Evolutionary conservation across 208 protist species (phyloP).

Genomic region (Lotmaria passim): DNA sequence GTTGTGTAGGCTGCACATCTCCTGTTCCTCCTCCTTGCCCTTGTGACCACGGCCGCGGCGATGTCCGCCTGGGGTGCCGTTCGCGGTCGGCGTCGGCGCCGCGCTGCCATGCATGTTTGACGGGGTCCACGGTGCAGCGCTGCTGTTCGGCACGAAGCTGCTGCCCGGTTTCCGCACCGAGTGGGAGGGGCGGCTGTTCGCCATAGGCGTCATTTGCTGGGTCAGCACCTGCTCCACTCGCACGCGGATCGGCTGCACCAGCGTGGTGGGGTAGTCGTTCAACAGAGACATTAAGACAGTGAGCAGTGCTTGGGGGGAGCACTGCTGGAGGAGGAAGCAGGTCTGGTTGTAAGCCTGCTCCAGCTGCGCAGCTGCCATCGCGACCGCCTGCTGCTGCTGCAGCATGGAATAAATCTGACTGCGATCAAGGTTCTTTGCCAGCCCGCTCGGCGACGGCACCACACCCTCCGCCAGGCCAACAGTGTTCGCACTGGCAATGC

Average conservation of each 20-base stretch:
- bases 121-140: slow-evolving; percentile 48
- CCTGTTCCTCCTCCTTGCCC: slow-evolving; percentile 76
- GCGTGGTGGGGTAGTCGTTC: slow-evolving; percentile 67
- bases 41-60: slow-evolving; percentile 60
- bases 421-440: slow-evolving; percentile 41
- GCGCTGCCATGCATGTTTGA: slow-evolving; percentile 28
- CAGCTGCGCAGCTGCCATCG: slow-evolving; percentile 49
- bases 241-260: slow-evolving; percentile 52
- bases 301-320: slow-evolving; percentile 58
- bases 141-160: slow-evolving; percentile 41
- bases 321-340: slow-evolving; percentile 62
- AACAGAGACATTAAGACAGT: slow-evolving; percentile 70
- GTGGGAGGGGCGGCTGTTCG: slow-evolving; percentile 14
- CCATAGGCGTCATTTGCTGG: slow-evolving; percentile 36
- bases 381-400: slow-evolving; percentile 57
- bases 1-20: slow-evolving; percentile 83
- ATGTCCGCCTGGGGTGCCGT: slow-evolving; percentile 38
- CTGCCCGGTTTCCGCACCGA: slow-evolving; percentile 22
- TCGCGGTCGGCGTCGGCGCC: slow-evolving; percentile 27
- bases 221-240: slow-evolving; percentile 64
- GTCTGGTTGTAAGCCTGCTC: slow-evolving; percentile 73
- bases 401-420: slow-evolving; percentile 39
- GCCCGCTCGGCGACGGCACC: slow-evolving; percentile 5
- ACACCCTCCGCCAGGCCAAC: slow-evolving; percentile 5
- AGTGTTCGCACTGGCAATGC: no score